Evolutionary conservation across 495 filamentous ascomycete genomes (phyloP), one percentile per base, ranked within the genome.

Genomic region (Hypoxylon crocopeplum): DNA sequence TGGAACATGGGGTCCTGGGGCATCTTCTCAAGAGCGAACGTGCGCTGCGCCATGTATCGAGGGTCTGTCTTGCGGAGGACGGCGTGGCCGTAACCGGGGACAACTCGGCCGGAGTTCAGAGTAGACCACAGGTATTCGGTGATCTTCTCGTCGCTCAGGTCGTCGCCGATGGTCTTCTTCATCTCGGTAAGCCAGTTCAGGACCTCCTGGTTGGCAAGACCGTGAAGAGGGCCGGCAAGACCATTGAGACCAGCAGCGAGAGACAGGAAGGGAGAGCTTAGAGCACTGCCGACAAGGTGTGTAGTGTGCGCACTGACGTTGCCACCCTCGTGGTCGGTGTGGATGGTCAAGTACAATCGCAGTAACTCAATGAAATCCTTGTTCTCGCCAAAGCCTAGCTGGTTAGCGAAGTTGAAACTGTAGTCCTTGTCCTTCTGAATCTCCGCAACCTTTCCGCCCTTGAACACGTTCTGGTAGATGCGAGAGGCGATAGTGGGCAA

Each of bases 391-490:
- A 93, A 98, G 67, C 94, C 94, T 61, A 98, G 89, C 85, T 94
- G 92, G 86, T 97, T 97, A 74, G 94, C 91, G 72, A 97, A 89
- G 87, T 98, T 98, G 89, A 86, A 98, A 69, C 84, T 81, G 79
- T 97, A 98, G 69, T 98, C 94, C 90, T 97, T 92, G 80, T 98
- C 93, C 82, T 94, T 91, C 83, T 98, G 86, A 68, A 97, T 85
- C 30, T 93, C 69, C 36, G 91, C 88, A 59, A 98, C 94, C 86
- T 98, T 98, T 81, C 94, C 94, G 73, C 96, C 95, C 83, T 97
- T 96, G 90, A 91, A 98, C 72, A 98, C 88, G 75, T 98, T 98
- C 78, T 93, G 93, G 87, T 98, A 98, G 84, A 98, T 98, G 80
- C 90, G 89, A 49, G 95, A 81, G 52, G 94, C 95, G 68, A 98